Percentiles rank a stretch among this genome's conserved stretches.
Conservation (phyloP, 1,139 yeast species). For the Yamadazyma sp. region DNA sequence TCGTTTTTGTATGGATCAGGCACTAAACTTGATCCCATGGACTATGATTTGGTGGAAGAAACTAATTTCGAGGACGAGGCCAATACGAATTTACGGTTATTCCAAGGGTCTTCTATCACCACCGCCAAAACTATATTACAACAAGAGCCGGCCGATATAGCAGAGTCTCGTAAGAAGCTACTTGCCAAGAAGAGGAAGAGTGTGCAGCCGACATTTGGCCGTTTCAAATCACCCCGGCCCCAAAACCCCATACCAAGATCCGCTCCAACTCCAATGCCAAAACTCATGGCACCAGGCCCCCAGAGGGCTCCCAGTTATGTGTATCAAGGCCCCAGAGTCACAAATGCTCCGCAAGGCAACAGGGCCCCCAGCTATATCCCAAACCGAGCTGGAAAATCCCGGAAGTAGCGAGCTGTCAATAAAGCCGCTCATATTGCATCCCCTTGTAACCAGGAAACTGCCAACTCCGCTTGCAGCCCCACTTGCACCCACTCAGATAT, state of each 20-base stretch:
- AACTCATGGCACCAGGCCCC: background rate
- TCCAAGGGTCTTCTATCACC: background rate
- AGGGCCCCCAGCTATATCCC: slow-evolving; percentile 33
- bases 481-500: too few species aligned
- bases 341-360: slow-evolving; percentile 12
- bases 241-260: too few species aligned
- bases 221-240: slow-evolving; percentile 2
- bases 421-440: too few species aligned
- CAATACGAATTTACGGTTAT: background rate
- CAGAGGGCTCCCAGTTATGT: slow-evolving; percentile 7
- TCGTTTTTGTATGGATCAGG: background rate
- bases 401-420: too few species aligned
- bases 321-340: slow-evolving; percentile 1
- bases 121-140: background rate
- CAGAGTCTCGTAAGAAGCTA: background rate
- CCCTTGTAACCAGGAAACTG: too few species aligned
- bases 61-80: background rate
- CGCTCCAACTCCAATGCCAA: too few species aligned
- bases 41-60: background rate
- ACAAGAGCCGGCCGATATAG: background rate
- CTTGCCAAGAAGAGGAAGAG: background rate
- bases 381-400: background rate
- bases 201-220: background rate
- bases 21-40: slow-evolving; percentile 1
- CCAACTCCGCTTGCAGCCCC: too few species aligned